Evolutionary conservation across 2,329 filamentous ascomycete species (phyloP).

Genomic region (Pyricularia pennisetigena): DNA sequence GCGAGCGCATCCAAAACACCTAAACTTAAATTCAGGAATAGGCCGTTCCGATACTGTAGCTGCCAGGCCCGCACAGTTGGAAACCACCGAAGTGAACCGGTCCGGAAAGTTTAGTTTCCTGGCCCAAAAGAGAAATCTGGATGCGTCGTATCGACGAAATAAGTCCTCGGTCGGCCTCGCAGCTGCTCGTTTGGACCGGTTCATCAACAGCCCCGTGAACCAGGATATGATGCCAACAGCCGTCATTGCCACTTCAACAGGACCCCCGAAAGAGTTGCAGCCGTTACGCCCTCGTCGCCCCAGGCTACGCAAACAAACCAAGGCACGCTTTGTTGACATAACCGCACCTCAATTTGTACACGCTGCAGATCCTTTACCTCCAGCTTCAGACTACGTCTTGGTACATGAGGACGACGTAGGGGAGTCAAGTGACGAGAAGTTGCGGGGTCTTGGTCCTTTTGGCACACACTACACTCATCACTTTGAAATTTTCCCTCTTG

Average conservation of each 20-base stretch:
- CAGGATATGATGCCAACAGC: not conserved
- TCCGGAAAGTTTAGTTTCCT: constrained; percentile 29
- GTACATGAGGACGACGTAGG: constrained; percentile 12
- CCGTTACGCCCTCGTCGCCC: constrained; percentile 11
- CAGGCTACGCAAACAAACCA: constrained; percentile 31
- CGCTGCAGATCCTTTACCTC: constrained; percentile 40
- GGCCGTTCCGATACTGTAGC: not conserved
- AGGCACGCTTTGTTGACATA: constrained; percentile 35
- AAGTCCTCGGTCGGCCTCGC: constrained; percentile 15
- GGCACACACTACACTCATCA: constrained; percentile 52
- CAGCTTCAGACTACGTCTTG: constrained; percentile 11
- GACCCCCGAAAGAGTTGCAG: not conserved
- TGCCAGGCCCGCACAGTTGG: constrained; percentile 44
- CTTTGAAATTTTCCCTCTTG: constrained; percentile 52
- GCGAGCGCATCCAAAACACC: not conserved
- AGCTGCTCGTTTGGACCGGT: constrained; percentile 25
- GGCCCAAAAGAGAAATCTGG: constrained; percentile 41
- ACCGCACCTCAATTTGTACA: constrained; percentile 41
- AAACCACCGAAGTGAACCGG: constrained; percentile 29
- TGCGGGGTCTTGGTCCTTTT: constrained; percentile 48
- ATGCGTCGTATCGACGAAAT: constrained; percentile 38
- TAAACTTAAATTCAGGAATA: not conserved
- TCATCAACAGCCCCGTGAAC: constrained; percentile 10
- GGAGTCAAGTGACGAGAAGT: constrained; percentile 21
- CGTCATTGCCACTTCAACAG: not conserved